phyloP scores from a whole-genome alignment of 176 grass and related monocot genomes.

The Puya raimondii region DNA sequence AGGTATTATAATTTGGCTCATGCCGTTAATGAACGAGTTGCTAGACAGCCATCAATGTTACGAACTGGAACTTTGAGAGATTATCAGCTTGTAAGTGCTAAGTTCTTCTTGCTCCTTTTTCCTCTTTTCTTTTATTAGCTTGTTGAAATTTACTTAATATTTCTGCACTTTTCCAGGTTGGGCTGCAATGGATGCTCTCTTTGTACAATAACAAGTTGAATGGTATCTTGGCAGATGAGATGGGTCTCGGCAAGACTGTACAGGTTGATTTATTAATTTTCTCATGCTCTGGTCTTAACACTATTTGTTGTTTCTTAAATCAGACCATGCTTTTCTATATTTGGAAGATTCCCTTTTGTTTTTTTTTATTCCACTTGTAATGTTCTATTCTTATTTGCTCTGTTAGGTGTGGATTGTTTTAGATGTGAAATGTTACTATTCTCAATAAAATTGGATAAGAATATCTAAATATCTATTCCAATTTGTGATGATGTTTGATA shows the following conservation, averaged over 20 bases:
- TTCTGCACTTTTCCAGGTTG: constrained; percentile 51
- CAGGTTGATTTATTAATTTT: constrained; percentile 50
- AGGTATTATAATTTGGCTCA: constrained; percentile 98
- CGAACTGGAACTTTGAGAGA: constrained; percentile 89
- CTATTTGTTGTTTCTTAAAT: background rate
- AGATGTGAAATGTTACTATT: background rate
- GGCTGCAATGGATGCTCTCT: constrained; percentile 99
- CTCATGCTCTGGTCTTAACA: constrained; percentile 5
- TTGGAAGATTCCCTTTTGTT: background rate
- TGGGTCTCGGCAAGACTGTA: constrained; percentile 99
- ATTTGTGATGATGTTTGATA: background rate
- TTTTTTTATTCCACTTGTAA: background rate
- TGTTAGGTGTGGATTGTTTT: background rate
- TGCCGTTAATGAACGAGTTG: constrained; percentile 89
- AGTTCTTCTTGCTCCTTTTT: background rate
- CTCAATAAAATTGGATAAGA: background rate
- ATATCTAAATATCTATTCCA: background rate
- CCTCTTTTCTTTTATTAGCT: background rate
- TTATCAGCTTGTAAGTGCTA: constrained; percentile 70
- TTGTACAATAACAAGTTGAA: constrained; percentile 99
- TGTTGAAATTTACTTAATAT: constrained; percentile 15
- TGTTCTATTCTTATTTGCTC: background rate
- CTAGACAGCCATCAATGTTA: constrained; percentile 84
- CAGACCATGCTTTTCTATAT: background rate
- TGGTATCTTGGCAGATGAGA: constrained; percentile 99